Evolutionary conservation across 106 monocot genomes (phyloP).

Genomic region (Amphibolis antarctica): DNA sequence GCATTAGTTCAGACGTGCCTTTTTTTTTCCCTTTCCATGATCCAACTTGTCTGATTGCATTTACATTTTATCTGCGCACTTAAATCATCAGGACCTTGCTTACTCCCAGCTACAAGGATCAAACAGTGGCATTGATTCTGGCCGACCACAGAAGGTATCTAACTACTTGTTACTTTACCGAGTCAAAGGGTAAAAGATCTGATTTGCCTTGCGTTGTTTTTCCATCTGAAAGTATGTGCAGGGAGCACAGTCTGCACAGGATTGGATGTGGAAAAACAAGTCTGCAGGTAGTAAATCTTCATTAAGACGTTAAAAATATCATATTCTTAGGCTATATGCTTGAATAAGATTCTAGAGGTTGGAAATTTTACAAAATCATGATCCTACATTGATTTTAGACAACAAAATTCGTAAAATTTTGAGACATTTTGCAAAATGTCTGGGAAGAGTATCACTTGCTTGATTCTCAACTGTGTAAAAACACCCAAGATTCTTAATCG

Average conservation of each 20-base stretch:
- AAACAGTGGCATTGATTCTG: slow-evolving; percentile 39
- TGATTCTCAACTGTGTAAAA: no score
- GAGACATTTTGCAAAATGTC: no score
- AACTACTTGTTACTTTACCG: background rate
- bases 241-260: slow-evolving; percentile 65
- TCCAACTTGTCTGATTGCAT: background rate
- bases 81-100: slow-evolving; percentile 33
- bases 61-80: background rate
- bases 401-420: no score
- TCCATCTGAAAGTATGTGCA: slow-evolving; percentile 11
- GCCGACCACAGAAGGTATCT: slow-evolving; percentile 44
- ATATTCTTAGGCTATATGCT: background rate
- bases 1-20: no score
- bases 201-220: background rate
- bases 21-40: no score
- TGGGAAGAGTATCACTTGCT: no score
- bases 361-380: no score
- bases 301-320: no score
- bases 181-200: no score
- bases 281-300: slow-evolving; percentile 47
- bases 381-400: no score
- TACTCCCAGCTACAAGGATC: slow-evolving; percentile 43
- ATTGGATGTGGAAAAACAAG: slow-evolving; percentile 85
- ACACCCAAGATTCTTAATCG: no score
- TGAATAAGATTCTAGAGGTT: no score